Percentiles rank a stretch among this genome's conserved stretches.
phyloP scores from a whole-genome alignment of 305 asterid genomes.

The Fraxinus nigra region DNA sequence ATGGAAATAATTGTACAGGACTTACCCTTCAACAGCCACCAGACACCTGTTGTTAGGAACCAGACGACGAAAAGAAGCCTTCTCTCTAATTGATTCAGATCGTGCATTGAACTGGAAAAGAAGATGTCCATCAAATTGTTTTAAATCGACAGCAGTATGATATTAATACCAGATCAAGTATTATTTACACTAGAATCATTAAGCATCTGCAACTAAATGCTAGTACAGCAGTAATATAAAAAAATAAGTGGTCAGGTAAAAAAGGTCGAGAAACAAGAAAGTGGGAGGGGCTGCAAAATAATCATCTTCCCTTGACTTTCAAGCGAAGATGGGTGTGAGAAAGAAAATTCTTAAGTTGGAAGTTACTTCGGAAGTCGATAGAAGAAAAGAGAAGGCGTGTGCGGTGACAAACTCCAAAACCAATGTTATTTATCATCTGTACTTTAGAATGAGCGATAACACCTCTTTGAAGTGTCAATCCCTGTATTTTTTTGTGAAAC shows the following conservation, averaged over 20 bases:
- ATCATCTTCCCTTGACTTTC: background rate
- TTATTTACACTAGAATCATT: background rate
- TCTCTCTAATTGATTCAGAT: conserved; percentile 72
- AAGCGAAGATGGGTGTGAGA: background rate
- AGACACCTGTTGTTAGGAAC: conserved; percentile 75
- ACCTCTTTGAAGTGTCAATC: background rate
- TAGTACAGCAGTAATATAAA: background rate
- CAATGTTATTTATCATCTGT: background rate
- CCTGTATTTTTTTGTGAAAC: background rate
- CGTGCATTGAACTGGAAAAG: conserved; percentile 83
- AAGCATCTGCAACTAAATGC: background rate
- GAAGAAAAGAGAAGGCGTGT: background rate
- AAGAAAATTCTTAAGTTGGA: background rate
- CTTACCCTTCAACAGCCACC: conserved; percentile 89
- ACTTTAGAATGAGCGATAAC: background rate
- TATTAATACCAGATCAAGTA: background rate
- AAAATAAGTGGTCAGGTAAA: background rate
- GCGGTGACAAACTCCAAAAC: background rate
- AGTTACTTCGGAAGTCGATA: background rate
- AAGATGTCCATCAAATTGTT: conserved; percentile 16
- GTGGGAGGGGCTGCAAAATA: background rate
- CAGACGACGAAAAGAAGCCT: conserved; percentile 88
- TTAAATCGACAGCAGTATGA: conserved; percentile 1
- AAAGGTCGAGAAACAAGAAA: background rate
- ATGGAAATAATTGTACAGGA: background rate